A percentile compares a stretch with the other conserved stretches of the same genome.
Evolutionary conservation across 176 grass and related monocot species (phyloP).

Genomic region (Chloris gayana): DNA sequence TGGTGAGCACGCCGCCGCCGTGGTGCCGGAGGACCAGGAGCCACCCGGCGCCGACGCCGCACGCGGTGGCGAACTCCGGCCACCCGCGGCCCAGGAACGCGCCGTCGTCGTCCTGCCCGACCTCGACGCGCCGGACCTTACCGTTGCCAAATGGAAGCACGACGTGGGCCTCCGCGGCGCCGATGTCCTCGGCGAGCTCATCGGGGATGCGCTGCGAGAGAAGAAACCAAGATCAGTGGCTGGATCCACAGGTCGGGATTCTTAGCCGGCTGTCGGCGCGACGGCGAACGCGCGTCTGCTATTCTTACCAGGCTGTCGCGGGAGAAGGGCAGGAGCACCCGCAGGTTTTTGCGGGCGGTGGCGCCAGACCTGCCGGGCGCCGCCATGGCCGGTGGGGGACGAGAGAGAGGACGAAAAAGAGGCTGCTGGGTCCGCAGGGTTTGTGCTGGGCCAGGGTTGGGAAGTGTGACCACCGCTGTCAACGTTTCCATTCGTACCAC

Average conservation of each 20-base stretch:
- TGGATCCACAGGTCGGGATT: no score
- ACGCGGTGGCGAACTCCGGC: slow-evolving; percentile 31
- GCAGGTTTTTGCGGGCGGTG: not conserved
- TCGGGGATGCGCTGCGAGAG: slow-evolving; percentile 27
- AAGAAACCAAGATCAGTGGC: not conserved
- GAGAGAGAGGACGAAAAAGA: no score
- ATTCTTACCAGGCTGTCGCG: not conserved
- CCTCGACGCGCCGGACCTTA: slow-evolving; percentile 29
- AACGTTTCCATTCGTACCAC: no score
- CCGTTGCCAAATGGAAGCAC: not conserved
- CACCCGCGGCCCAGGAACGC: slow-evolving; percentile 41
- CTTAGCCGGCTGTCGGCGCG: not conserved
- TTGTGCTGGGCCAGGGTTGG: no score
- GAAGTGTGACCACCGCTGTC: no score
- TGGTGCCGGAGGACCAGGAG: slow-evolving; percentile 37
- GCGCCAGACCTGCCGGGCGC: not conserved
- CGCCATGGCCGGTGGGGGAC: not conserved
- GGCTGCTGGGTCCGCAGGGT: no score
- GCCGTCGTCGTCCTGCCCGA: slow-evolving; percentile 33
- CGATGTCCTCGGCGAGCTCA: slow-evolving; percentile 5
- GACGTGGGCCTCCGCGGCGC: not conserved
- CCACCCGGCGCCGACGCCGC: slow-evolving; percentile 23
- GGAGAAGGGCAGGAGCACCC: not conserved
- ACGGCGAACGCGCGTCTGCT: not conserved
- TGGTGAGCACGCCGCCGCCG: slow-evolving; percentile 19